Base-by-base conservation (phyloP, 1,139 yeast species). In the Taphrina wiesneri region DNA sequence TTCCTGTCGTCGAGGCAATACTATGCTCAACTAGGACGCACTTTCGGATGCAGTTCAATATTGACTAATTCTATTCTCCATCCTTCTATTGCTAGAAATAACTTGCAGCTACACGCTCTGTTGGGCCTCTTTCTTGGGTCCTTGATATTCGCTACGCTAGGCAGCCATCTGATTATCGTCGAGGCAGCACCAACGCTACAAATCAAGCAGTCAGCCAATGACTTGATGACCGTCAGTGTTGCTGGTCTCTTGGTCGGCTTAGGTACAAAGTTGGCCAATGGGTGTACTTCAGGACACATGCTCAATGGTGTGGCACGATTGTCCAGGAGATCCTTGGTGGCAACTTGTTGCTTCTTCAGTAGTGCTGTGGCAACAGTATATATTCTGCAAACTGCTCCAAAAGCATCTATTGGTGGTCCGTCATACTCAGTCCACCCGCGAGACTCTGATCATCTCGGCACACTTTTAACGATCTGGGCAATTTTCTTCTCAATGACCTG, bases 201-300 rank as follows among this genome's bases (percentile, higher is more conserved):
- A 2, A 1, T 17, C 5, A 13, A 32, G 6, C 13, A 9, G 15
- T 4, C 34, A n/a, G 0, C 15, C 9, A 17, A 5, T 6, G 15
- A 13, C 21, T 6, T 19, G n/a, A 13, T 41, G 5, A 23, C 30
- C 9, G n/a, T 19, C 72, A 67, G 68, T 11, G 21, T 67, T 28
- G 72, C 81, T 0, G 83, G 83, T 0, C 63, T 76, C 0, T 70
- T 81, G 1, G 81, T 78, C 1, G 85, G 85, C 0, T 32, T 78
- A 0, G 85, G 85, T 0, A 78, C 84, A 0, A 75, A 76, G 52
- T 71, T 76, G 41, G 84, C 82, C 0, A 73, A 77, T 25, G 85
- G 84, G 0, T 82, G 85, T 67, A 82, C 85, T 1, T 80, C 83
- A 0, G 85, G 85, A 5, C 85, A 82, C 68, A 80, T 82, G 83